Evolutionary conservation across 495 filamentous ascomycete species (phyloP).

Genomic region (Xylona heveae): DNA sequence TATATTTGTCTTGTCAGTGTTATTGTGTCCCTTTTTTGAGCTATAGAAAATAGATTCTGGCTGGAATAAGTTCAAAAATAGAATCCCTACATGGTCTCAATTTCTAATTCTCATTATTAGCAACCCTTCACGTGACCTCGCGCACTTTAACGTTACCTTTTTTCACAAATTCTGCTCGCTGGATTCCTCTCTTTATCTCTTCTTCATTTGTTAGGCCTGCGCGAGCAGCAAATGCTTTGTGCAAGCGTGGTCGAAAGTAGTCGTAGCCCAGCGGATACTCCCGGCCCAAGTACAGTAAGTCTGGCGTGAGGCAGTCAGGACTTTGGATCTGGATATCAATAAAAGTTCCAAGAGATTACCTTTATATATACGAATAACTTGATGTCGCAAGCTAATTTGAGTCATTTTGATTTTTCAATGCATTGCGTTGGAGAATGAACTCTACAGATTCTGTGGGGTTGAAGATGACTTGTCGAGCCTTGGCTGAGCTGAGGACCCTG

Average conservation of each 20-base stretch:
- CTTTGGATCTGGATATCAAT: neutral
- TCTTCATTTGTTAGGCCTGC: slow-evolving; percentile 45
- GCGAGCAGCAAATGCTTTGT: slow-evolving; percentile 65
- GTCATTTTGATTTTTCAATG: too few relatives aligned
- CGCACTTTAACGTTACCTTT: too few relatives aligned
- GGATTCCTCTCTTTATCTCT: slow-evolving; percentile 54
- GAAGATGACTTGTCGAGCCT: too few relatives aligned
- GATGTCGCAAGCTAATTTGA: slow-evolving; percentile 38
- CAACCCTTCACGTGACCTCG: too few relatives aligned
- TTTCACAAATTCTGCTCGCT: slow-evolving; percentile 67
- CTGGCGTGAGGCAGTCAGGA: slow-evolving; percentile 21
- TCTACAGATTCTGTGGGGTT: neutral
- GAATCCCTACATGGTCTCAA: slow-evolving; percentile 88
- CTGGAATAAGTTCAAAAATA: too few relatives aligned
- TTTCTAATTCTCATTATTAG: slow-evolving; percentile 43
- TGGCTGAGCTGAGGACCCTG: too few relatives aligned
- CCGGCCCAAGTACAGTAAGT: slow-evolving; percentile 64
- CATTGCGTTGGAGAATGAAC: neutral
- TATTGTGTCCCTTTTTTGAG: slow-evolving; percentile 5
- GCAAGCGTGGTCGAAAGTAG: slow-evolving; percentile 64
- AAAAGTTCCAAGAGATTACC: slow-evolving; percentile 23
- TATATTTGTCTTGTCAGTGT: slow-evolving; percentile 18
- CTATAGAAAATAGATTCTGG: slow-evolving; percentile 18
- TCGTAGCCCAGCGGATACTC: slow-evolving; percentile 75
- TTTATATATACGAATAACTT: slow-evolving; percentile 87